Percentiles rank a stretch among this genome's conserved stretches.
Evolutionary conservation across 2,329 filamentous ascomycete genomes (phyloP).

Genomic region (Penicillium sp.): DNA sequence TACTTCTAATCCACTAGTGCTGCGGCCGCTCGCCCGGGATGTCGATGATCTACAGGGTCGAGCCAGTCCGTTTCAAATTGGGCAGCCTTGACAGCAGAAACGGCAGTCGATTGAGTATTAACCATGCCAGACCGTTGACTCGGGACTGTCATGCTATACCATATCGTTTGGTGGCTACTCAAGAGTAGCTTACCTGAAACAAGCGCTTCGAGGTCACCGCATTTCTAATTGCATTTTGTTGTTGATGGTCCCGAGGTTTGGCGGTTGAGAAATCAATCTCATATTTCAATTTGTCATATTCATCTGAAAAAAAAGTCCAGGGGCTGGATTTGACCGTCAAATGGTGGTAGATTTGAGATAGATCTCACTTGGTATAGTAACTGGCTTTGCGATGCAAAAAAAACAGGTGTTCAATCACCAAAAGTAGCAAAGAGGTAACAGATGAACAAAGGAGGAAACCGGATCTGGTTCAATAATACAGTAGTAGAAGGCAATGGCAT

Average conservation of each 20-base stretch:
- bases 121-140: too few relatives aligned
- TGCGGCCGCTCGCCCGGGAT: background rate
- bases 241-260: too few relatives aligned
- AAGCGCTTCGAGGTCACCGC: background rate
- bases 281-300: too few relatives aligned
- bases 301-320: background rate
- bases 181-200: background rate
- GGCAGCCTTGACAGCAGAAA: background rate
- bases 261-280: too few relatives aligned
- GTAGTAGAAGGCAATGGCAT: slow-evolving; percentile 27
- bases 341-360: slow-evolving; percentile 2
- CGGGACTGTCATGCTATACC: too few relatives aligned
- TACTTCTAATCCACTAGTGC: background rate
- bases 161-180: background rate
- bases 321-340: background rate
- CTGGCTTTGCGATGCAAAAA: slow-evolving; percentile 33
- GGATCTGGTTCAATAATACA: slow-evolving; percentile 35
- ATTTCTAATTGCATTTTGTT: too few relatives aligned
- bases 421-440: slow-evolving; percentile 20
- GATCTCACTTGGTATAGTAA: slow-evolving; percentile 5
- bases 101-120: too few relatives aligned
- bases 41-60: slow-evolving; percentile 2
- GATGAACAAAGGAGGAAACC: slow-evolving; percentile 18
- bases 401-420: slow-evolving; percentile 7
- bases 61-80: background rate